Evolutionary conservation across 2,329 filamentous ascomycete genomes (phyloP).

Genomic region (Gyromitra esculenta): DNA sequence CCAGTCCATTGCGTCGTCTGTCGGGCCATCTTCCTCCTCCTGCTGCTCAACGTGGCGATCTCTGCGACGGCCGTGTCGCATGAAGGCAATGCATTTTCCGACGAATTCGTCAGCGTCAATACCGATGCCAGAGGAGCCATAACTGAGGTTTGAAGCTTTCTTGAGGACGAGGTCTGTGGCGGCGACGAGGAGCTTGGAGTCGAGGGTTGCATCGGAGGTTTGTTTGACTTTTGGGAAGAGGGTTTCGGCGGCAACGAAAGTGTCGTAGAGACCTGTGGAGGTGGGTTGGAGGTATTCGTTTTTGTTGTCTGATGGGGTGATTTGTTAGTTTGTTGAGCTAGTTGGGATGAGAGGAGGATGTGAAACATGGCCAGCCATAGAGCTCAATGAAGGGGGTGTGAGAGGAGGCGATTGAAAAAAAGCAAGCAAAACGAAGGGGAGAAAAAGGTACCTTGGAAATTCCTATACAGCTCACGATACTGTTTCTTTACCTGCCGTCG

Average conservation of each 20-base stretch:
- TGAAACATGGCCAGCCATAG: conserved; percentile 17
- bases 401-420: conserved; percentile 10
- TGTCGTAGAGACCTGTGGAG: conserved; percentile 72
- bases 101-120: conserved; percentile 92
- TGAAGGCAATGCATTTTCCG: conserved; percentile 86
- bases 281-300: conserved; percentile 75
- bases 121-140: conserved; percentile 77
- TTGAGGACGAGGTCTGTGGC: conserved; percentile 82
- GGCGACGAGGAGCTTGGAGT: conserved; percentile 84
- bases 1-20: conserved; percentile 86
- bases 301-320: conserved; percentile 70
- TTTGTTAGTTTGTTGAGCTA: conserved; percentile 46
- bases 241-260: conserved; percentile 73
- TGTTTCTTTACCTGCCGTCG: conserved; percentile 75
- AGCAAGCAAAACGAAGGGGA: conserved; percentile 2
- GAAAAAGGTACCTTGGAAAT: conserved; percentile 66
- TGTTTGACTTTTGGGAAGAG: conserved; percentile 78
- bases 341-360: not conserved
- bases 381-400: conserved; percentile 1
- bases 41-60: conserved; percentile 69
- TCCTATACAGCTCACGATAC: conserved; percentile 73
- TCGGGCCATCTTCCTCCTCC: conserved; percentile 73
- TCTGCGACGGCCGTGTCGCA: conserved; percentile 71
- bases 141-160: conserved; percentile 76
- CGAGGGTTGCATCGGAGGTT: conserved; percentile 88